A percentile compares a stretch with the other conserved stretches of the same genome.
Evolutionary conservation across 2,329 filamentous ascomycete genomes (phyloP).

Genomic region (Epichloe glyceriae): DNA sequence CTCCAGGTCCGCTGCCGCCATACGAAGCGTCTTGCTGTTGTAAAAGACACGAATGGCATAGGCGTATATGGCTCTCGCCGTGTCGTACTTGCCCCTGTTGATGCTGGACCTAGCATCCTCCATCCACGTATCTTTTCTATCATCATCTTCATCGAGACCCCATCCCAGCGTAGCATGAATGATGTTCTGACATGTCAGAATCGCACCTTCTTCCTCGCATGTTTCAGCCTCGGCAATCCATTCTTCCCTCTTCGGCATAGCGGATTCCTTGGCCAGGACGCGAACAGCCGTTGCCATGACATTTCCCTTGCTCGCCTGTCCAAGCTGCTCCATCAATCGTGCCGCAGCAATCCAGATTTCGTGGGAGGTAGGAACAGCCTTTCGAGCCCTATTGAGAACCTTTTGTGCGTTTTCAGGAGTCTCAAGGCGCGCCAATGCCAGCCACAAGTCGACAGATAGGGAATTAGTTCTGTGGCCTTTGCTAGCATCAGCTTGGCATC

Average conservation of each 20-base stretch:
- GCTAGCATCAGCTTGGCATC: constrained; percentile 82
- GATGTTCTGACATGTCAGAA: constrained; percentile 77
- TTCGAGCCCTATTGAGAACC: constrained; percentile 88
- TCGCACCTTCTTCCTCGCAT: constrained; percentile 83
- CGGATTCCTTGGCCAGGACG: constrained; percentile 75
- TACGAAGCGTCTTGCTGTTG: constrained; percentile 78
- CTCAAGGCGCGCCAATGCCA: constrained; percentile 82
- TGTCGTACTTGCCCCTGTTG: constrained; percentile 71
- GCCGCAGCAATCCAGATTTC: constrained; percentile 96
- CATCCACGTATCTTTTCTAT: constrained; percentile 90
- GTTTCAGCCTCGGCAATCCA: constrained; percentile 94
- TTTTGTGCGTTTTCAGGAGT: constrained; percentile 85
- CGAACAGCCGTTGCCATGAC: constrained; percentile 93
- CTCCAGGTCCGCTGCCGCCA: constrained; percentile 82
- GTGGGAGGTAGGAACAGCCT: constrained; percentile 82
- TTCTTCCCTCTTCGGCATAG: constrained; percentile 94
- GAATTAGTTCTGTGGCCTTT: constrained; percentile 92
- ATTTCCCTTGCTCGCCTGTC: constrained; percentile 65
- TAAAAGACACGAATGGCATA: constrained; percentile 84
- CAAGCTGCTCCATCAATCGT: constrained; percentile 76
- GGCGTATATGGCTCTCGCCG: constrained; percentile 83
- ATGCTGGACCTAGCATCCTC: constrained; percentile 81
- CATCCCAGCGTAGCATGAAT: constrained; percentile 88
- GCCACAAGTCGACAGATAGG: constrained; percentile 90
- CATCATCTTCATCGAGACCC: constrained; percentile 88